These are phyloP conservation scores for Aspergillus intermedius DNA, from an alignment of 2,329 filamentous ascomycete species.

Conservation along the genomic window DNA sequence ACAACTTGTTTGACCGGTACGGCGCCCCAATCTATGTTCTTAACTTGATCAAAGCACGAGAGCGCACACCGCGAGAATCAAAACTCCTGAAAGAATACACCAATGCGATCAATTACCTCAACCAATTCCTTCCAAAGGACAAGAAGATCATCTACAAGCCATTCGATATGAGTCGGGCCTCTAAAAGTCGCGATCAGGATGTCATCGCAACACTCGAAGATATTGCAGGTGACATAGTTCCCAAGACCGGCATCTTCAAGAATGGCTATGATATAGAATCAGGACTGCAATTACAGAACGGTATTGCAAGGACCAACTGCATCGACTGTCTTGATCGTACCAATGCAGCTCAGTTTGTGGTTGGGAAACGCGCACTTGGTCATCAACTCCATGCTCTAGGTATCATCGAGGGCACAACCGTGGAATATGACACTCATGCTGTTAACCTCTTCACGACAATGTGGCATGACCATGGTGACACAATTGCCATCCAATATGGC, in stretches of 20 bases:
- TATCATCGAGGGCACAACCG: constrained; percentile 67
- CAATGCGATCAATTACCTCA: constrained; percentile 81
- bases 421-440: constrained; percentile 92
- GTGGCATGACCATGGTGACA: constrained; percentile 97
- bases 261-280: constrained; percentile 70
- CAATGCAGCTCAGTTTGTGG: constrained; percentile 95
- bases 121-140: constrained; percentile 78
- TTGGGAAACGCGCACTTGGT: constrained; percentile 87
- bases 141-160: constrained; percentile 90
- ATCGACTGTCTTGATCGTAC: constrained; percentile 97
- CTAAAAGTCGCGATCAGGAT: constrained; percentile 85
- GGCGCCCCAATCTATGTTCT: constrained; percentile 86
- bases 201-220: constrained; percentile 86
- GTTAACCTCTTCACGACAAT: constrained; percentile 96
- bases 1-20: constrained; percentile 88
- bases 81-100: constrained; percentile 86
- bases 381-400: constrained; percentile 89
- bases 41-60: constrained; percentile 83
- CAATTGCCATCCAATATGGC: constrained; percentile 94
- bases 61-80: constrained; percentile 82
- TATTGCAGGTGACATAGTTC: constrained; percentile 82
- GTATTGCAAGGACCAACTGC: constrained; percentile 90
- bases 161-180: constrained; percentile 96
- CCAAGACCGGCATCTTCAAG: constrained; percentile 85
- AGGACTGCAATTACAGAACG: constrained; percentile 71